Conservation (phyloP, 352 stramenopile species). For the Pythium monospermum region DNA sequence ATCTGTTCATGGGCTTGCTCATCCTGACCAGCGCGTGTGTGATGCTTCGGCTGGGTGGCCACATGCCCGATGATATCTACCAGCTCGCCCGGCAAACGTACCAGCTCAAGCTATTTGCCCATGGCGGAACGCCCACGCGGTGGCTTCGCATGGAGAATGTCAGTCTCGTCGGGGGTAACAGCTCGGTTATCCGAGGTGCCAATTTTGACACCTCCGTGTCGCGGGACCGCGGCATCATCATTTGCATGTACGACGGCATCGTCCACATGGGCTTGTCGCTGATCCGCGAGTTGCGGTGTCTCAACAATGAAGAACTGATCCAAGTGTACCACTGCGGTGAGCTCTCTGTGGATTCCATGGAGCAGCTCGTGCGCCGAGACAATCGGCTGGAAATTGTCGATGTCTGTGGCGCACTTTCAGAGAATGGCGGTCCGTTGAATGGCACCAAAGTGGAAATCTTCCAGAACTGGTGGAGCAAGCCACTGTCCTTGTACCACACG, state of each 20-base stretch:
- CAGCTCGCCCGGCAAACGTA: no score
- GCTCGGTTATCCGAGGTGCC: background rate
- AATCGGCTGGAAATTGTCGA: constrained; percentile 51
- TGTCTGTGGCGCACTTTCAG: constrained; percentile 43
- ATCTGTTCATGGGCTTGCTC: no score
- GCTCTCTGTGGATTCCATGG: constrained; percentile 27
- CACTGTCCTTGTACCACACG: constrained; percentile 48
- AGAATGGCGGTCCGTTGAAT: constrained; percentile 1
- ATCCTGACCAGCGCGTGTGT: no score
- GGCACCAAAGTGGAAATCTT: constrained; percentile 24
- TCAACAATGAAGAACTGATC: constrained; percentile 35
- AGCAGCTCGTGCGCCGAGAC: constrained; percentile 41
- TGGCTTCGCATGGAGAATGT: background rate
- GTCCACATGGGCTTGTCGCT: constrained; percentile 51
- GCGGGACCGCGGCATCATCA: constrained; percentile 27
- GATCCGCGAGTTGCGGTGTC: constrained; percentile 45
- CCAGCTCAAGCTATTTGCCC: no score
- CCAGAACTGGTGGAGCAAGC: constrained; percentile 61
- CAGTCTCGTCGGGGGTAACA: background rate
- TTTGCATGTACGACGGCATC: constrained; percentile 40
- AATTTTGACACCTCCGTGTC: background rate
- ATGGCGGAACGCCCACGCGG: no score
- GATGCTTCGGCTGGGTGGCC: no score
- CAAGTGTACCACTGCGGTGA: constrained; percentile 46
- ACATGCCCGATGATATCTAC: no score